phyloP scores from a whole-genome alignment of 805 yeast genomes.

The Metschnikowia sp. region DNA sequence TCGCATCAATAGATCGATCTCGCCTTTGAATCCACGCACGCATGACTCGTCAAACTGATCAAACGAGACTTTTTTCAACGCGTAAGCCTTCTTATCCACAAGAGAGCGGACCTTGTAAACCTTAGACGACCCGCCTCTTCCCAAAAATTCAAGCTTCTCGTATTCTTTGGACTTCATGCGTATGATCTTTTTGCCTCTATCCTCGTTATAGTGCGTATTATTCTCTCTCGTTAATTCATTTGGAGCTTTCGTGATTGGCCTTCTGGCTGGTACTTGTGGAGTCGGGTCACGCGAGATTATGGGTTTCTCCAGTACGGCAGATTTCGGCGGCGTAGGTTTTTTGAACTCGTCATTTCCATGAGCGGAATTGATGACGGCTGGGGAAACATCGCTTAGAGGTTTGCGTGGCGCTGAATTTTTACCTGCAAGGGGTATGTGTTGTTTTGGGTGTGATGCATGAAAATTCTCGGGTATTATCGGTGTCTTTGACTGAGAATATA shows the following conservation, averaged over 20 bases:
- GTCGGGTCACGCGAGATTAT: slow-evolving; percentile 1
- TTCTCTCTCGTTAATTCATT: background rate
- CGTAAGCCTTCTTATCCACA: slow-evolving; percentile 57
- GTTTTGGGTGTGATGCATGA: too few relatives aligned
- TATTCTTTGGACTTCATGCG: slow-evolving; percentile 57
- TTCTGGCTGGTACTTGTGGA: slow-evolving; percentile 1
- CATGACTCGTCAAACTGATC: slow-evolving; percentile 78
- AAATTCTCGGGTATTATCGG: too few relatives aligned
- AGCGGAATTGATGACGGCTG: slow-evolving; percentile 11
- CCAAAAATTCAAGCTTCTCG: slow-evolving; percentile 73
- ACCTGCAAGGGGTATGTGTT: too few relatives aligned
- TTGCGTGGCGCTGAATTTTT: background rate
- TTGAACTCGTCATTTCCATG: slow-evolving; percentile 24
- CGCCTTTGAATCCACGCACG: slow-evolving; percentile 81
- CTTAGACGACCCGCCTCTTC: slow-evolving; percentile 90
- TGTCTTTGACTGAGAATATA: too few relatives aligned
- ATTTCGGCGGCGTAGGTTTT: slow-evolving; percentile 29
- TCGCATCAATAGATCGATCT: slow-evolving; percentile 68
- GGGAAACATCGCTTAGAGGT: slow-evolving; percentile 12
- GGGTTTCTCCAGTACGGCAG: slow-evolving; percentile 1
- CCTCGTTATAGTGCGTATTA: slow-evolving; percentile 11
- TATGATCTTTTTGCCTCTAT: slow-evolving; percentile 27
- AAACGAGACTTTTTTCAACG: slow-evolving; percentile 76
- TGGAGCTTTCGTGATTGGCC: background rate
- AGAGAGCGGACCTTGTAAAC: slow-evolving; percentile 72